These are phyloP conservation scores for Albifimbria verrucaria DNA, from an alignment of 2,329 filamentous ascomycete genomes.

Conservation along the genomic window DNA sequence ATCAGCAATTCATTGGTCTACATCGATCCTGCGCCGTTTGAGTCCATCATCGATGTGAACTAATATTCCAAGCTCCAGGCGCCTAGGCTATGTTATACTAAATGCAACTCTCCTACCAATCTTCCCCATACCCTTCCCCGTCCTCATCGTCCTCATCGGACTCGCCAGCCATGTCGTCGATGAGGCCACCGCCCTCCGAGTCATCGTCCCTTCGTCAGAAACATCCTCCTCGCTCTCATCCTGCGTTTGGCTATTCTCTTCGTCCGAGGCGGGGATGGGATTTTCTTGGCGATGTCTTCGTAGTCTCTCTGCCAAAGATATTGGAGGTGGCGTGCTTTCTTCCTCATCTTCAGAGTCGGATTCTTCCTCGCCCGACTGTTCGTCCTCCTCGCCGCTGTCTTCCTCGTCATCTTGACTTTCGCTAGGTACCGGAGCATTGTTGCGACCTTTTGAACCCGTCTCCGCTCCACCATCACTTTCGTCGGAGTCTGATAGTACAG, in stretches of 20 bases:
- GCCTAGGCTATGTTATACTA: not conserved
- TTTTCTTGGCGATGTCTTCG: slow-evolving; percentile 13
- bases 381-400: slow-evolving; percentile 7
- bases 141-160: slow-evolving; percentile 20
- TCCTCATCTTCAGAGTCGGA: slow-evolving; percentile 7
- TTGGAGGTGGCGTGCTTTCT: slow-evolving; percentile 6
- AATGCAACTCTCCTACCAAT: not conserved
- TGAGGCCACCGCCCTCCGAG: slow-evolving; percentile 19
- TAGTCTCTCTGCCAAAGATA: slow-evolving; percentile 21
- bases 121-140: slow-evolving; percentile 3
- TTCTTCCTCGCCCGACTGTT: slow-evolving; percentile 8
- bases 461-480: not conserved
- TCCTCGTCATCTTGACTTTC: no score
- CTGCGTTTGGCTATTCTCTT: slow-evolving; percentile 14
- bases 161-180: slow-evolving; percentile 31
- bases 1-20: not conserved
- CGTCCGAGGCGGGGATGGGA: slow-evolving; percentile 10
- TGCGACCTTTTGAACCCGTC: not conserved
- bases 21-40: not conserved
- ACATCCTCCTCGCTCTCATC: slow-evolving; percentile 15
- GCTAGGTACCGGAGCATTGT: slow-evolving; percentile 1
- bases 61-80: not conserved
- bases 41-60: not conserved
- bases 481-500: slow-evolving; percentile 1
- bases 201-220: slow-evolving; percentile 15